phyloP scores from a whole-genome alignment of 331 rosid species.

The Quercus tomentella region DNA sequence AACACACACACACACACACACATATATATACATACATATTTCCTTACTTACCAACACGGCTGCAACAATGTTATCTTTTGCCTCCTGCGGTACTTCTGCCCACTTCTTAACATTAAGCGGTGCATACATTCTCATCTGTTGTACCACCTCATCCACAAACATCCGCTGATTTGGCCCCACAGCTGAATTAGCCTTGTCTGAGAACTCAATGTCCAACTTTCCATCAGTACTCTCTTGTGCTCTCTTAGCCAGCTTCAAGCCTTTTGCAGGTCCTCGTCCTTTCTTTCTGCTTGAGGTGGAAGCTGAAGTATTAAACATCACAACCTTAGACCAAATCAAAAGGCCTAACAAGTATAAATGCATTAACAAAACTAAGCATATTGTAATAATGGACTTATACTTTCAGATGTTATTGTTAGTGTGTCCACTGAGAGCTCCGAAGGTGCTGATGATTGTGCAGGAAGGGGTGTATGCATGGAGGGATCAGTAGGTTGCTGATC shows the following conservation, averaged over 20 bases:
- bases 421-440: conserved; percentile 2
- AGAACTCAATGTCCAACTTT: conserved; percentile 8
- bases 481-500: not conserved
- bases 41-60: not conserved
- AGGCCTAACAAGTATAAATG: not conserved
- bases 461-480: not conserved
- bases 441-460: not conserved
- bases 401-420: not conserved
- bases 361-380: not conserved
- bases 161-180: conserved; percentile 5
- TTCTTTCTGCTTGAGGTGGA: not conserved
- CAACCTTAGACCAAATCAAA: not conserved
- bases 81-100: conserved; percentile 6
- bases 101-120: conserved; percentile 2
- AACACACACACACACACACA: no score
- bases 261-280: conserved; percentile 3
- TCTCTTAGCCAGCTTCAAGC: conserved; percentile 5
- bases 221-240: conserved; percentile 3
- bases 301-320: not conserved
- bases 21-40: not conserved
- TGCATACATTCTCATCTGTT: not conserved
- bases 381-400: not conserved
- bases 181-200: not conserved
- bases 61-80: not conserved
- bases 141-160: conserved; percentile 6